Percentiles rank a stretch among this genome's conserved stretches.
These are phyloP conservation scores for Discostella pseudostelligera DNA, from an alignment of 108 stramenopile genomes.

Conservation along the genomic window DNA sequence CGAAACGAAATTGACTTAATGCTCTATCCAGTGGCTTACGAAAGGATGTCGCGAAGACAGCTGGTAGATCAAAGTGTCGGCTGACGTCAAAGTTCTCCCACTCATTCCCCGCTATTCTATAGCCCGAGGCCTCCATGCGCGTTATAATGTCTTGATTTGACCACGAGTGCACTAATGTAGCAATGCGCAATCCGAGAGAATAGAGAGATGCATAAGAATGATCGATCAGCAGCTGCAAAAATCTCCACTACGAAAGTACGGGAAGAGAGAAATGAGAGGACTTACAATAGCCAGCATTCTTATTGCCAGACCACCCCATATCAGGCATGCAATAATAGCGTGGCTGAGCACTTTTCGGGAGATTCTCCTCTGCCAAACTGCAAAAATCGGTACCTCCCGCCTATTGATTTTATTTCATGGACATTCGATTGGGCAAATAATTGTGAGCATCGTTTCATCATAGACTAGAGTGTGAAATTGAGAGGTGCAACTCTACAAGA, in stretches of 20 bases:
- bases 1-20: constrained; percentile 83
- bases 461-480: neutral
- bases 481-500: no score
- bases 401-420: neutral
- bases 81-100: constrained; percentile 72
- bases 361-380: constrained; percentile 66
- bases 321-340: constrained; percentile 81
- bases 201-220: no score
- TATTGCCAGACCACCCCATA: constrained; percentile 42
- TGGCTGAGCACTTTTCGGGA: constrained; percentile 54
- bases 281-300: constrained; percentile 58
- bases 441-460: neutral
- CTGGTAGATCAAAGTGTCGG: constrained; percentile 71
- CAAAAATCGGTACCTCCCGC: constrained; percentile 81
- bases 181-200: neutral
- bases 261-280: neutral
- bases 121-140: constrained; percentile 44
- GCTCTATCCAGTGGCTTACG: constrained; percentile 77
- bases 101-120: constrained; percentile 77
- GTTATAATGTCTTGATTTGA: constrained; percentile 59
- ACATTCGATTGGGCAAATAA: neutral
- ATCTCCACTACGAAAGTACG: neutral
- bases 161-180: constrained; percentile 36
- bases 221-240: neutral
- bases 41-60: constrained; percentile 79